Evolutionary conservation across 2,329 filamentous ascomycete genomes (phyloP), one percentile per base, ranked within the genome.

Genomic region (Epichloe aotearoae): DNA sequence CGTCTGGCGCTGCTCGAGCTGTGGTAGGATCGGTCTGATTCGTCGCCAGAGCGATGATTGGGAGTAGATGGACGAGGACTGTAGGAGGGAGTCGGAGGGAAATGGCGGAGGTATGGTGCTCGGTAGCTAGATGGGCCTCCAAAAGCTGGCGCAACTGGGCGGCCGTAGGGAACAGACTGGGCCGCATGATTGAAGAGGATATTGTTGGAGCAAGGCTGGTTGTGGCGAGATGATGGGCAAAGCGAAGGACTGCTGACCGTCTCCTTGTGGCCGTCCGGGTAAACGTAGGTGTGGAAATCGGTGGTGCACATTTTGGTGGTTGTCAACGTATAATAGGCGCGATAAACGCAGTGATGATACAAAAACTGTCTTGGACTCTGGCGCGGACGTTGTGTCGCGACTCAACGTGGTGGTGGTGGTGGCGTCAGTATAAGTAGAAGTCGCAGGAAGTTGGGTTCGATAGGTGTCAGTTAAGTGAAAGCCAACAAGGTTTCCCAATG

Each of bases 291-390:
- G 65, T 69, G 74, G 47, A 72, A 55, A 57, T 74, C 67, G 53
- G 68, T 72, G 54, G 69, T 68, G 64, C 75, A 78, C 75, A 78
- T 78, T 46, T 65, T 70, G 67, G 59, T 58, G 36, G 20, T 23
- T 34, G 4, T 37, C 6, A 26, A 36, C 33, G 44, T 46, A 36
- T 15, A 8, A 46, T 2, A 15, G 10, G 10, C n/a, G 30, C 17
- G 15, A 30, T 7, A 5, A 30, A 33, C 26, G 26, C 23, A 33
- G 42, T 17, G 23, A 10, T 19, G 23, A n/a, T 30, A 6, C 10
- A 34, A 23, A 14, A 17, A 37, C 30, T 46, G 11, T 46, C n/a
- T 14, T 19, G 26, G 43, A 36, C 26, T 34, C 30, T 19, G 43
- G 43, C n/a, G 43, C 30, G 30, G 43, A 34, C 17, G 14, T 8